Evolutionary conservation across 2,329 filamentous ascomycete genomes (phyloP).

Genomic region (Cladosporium sp.): DNA sequence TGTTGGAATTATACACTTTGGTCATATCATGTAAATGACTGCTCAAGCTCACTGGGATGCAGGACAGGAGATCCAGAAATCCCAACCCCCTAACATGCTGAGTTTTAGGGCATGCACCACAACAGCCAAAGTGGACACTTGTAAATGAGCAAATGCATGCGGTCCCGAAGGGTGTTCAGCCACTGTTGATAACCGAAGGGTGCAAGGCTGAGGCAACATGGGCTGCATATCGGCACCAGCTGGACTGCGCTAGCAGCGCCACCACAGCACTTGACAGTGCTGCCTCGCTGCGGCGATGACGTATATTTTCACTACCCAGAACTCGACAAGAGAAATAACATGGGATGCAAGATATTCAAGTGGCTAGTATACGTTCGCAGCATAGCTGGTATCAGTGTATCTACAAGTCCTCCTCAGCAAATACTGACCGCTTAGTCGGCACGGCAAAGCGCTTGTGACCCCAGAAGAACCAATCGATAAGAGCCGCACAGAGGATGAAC

Average conservation of each 20-base stretch:
- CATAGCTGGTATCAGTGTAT: background rate
- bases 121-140: background rate
- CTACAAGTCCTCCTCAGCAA: background rate
- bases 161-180: background rate
- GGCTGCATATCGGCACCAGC: background rate
- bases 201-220: background rate
- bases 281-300: background rate
- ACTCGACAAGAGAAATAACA: background rate
- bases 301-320: background rate
- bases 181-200: background rate
- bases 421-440: background rate
- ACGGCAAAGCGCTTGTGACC: conserved; percentile 13
- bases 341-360: background rate
- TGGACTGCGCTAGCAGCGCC: background rate
- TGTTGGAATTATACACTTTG: background rate
- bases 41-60: background rate
- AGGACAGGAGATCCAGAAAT: background rate
- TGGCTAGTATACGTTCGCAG: background rate
- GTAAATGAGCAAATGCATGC: background rate
- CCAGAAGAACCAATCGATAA: conserved; percentile 22
- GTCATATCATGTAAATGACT: background rate
- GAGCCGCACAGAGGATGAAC: conserved; percentile 17
- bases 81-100: background rate
- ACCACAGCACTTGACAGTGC: background rate
- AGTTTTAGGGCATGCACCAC: background rate